Evolutionary conservation across 169 alveolate species (phyloP).

Genomic region (Plasmodium vivax): DNA sequence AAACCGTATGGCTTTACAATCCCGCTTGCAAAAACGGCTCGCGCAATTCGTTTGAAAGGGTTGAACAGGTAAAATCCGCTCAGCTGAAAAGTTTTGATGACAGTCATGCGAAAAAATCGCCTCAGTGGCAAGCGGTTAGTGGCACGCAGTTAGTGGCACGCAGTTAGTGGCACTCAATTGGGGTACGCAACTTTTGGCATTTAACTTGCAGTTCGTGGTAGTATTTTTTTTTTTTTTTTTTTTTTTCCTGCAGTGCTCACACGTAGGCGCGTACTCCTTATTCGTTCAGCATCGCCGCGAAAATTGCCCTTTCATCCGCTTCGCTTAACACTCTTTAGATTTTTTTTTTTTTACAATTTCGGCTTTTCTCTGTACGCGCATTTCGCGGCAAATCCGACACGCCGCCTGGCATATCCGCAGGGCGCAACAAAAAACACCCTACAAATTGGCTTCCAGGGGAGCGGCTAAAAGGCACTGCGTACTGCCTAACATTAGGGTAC

Average conservation of each 20-base stretch:
- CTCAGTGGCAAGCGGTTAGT: too few species aligned
- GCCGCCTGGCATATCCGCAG: not conserved
- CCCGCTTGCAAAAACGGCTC: not conserved
- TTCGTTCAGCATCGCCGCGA: not conserved
- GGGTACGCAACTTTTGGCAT: not conserved
- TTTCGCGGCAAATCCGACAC: not conserved
- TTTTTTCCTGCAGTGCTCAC: not conserved
- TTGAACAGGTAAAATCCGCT: not conserved
- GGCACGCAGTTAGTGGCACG: not conserved
- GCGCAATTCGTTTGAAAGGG: not conserved
- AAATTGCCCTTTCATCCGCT: not conserved
- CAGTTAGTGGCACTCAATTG: not conserved
- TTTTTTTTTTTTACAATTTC: constrained; percentile 13
- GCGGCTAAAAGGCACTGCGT: not conserved
- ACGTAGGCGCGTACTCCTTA: not conserved
- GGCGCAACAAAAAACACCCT: not conserved
- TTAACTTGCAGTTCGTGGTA: not conserved
- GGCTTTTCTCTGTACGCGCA: not conserved
- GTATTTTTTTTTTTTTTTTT: not conserved
- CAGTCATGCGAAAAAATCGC: not conserved
- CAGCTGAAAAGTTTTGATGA: not conserved
- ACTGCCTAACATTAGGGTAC: not conserved
- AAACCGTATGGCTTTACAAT: not conserved
- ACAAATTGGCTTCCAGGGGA: not conserved
- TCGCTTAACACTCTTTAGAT: not conserved